These are phyloP conservation scores for Fusarium tupiense DNA, from an alignment of 2,329 filamentous ascomycete genomes.

Conservation along the genomic window DNA sequence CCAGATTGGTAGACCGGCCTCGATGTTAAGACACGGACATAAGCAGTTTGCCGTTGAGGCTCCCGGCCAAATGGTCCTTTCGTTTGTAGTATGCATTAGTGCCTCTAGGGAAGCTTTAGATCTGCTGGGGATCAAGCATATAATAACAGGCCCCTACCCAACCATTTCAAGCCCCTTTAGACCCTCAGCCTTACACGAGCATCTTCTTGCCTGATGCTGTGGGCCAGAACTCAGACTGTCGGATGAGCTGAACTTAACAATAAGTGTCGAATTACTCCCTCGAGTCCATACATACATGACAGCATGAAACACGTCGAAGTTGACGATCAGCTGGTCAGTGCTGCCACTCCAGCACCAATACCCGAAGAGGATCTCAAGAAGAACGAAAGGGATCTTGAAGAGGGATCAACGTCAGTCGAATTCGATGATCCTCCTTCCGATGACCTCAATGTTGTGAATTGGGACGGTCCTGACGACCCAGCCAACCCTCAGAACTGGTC, in stretches of 20 bases:
- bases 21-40: conserved; percentile 21
- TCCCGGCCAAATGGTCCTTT: not conserved
- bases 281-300: not conserved
- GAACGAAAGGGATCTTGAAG: conserved; percentile 32
- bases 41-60: conserved; percentile 13
- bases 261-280: not conserved
- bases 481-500: conserved; percentile 71
- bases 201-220: not conserved
- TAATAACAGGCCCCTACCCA: conserved; percentile 8
- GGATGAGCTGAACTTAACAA: not conserved
- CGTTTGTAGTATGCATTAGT: conserved; percentile 8
- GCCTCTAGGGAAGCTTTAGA: not conserved
- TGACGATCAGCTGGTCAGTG: conserved; percentile 19
- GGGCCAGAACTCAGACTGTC: not conserved
- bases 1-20: not conserved
- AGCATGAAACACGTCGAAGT: conserved; percentile 18
- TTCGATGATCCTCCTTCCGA: conserved; percentile 26
- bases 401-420: conserved; percentile 34
- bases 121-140: not conserved
- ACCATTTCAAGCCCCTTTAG: not conserved
- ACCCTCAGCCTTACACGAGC: not conserved
- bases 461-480: conserved; percentile 67
- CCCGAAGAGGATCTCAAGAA: conserved; percentile 10
- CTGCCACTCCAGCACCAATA: conserved; percentile 2
- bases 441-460: conserved; percentile 59